phyloP scores from a whole-genome alignment of 1,284 basidiomycete species.

The Pholiota adiposa region DNA sequence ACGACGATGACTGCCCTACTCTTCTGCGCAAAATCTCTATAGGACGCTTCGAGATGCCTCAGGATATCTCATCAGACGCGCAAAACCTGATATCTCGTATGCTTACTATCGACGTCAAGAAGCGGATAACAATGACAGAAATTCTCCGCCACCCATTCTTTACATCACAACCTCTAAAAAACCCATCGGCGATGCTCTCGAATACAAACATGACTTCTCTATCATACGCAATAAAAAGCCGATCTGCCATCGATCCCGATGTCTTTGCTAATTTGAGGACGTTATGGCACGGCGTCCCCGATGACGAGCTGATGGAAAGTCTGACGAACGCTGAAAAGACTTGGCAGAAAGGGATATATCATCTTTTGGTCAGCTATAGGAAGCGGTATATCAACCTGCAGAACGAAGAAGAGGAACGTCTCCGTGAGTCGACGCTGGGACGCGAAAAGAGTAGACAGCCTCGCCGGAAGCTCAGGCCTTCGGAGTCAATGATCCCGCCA shows the following conservation, averaged over 20 bases:
- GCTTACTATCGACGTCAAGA: constrained; percentile 84
- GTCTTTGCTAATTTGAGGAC: constrained; percentile 91
- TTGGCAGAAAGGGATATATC: constrained; percentile 95
- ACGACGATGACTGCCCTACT: constrained; percentile 80
- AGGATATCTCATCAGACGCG: constrained; percentile 76
- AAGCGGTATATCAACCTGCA: constrained; percentile 29
- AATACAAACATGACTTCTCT: constrained; percentile 75
- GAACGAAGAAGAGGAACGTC: constrained; percentile 49
- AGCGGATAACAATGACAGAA: constrained; percentile 88
- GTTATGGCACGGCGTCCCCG: constrained; percentile 82
- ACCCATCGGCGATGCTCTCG: constrained; percentile 42
- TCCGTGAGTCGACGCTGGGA: constrained; percentile 31
- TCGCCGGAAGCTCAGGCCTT: constrained; percentile 22
- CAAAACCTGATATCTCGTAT: constrained; percentile 86
- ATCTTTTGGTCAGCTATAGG: constrained; percentile 82
- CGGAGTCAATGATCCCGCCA: constrained; percentile 47
- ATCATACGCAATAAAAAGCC: constrained; percentile 63
- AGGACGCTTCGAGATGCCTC: constrained; percentile 86
- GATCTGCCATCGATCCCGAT: constrained; percentile 81
- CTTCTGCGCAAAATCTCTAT: constrained; percentile 86
- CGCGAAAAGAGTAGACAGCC: constrained; percentile 36
- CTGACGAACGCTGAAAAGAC: constrained; percentile 71
- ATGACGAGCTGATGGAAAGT: constrained; percentile 72
- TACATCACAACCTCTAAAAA: constrained; percentile 62
- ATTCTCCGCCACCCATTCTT: constrained; percentile 93